phyloP scores from a whole-genome alignment of 768 basidiomycete genomes.

The Hygrocybe punicea region DNA sequence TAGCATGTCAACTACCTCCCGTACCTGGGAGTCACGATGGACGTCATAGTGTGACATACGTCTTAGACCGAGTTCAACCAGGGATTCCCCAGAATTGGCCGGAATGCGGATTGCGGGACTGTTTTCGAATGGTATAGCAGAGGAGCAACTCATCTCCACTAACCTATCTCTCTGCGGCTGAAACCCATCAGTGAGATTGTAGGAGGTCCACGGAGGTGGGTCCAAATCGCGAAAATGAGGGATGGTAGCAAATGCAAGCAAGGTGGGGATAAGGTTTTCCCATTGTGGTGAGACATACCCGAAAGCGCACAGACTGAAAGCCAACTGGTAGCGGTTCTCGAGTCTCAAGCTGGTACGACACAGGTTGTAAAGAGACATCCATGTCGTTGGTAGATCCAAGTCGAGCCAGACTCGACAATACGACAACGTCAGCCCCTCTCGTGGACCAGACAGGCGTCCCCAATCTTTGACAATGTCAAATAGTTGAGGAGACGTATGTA shows the following conservation, averaged over 20 bases:
- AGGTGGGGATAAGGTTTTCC: constrained; percentile 20
- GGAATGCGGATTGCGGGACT: background rate
- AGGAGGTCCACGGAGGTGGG: constrained; percentile 18
- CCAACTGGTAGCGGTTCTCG: constrained; percentile 18
- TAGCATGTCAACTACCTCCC: constrained; percentile 10
- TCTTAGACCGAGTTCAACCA: constrained; percentile 2
- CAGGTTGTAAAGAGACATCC: constrained; percentile 29
- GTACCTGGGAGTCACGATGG: constrained; percentile 5
- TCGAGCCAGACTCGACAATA: constrained; percentile 31
- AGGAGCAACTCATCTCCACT: background rate
- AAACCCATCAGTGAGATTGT: constrained; percentile 21
- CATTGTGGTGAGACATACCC: constrained; percentile 20
- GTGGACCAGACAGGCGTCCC: background rate
- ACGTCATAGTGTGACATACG: background rate
- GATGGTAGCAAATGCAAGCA: constrained; percentile 33
- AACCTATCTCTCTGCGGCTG: constrained; percentile 13
- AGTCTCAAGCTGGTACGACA: constrained; percentile 13
- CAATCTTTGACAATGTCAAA: constrained; percentile 8
- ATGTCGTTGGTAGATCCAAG: constrained; percentile 17
- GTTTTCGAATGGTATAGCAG: background rate
- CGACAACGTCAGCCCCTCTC: constrained; percentile 2
- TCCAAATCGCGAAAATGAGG: constrained; percentile 8
- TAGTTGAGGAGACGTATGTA: constrained; percentile 9
- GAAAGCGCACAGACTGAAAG: constrained; percentile 34
- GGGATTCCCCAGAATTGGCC: constrained; percentile 4